phyloP scores from a whole-genome alignment of 2,329 filamentous ascomycete genomes.

The Hypomyces perniciosus region DNA sequence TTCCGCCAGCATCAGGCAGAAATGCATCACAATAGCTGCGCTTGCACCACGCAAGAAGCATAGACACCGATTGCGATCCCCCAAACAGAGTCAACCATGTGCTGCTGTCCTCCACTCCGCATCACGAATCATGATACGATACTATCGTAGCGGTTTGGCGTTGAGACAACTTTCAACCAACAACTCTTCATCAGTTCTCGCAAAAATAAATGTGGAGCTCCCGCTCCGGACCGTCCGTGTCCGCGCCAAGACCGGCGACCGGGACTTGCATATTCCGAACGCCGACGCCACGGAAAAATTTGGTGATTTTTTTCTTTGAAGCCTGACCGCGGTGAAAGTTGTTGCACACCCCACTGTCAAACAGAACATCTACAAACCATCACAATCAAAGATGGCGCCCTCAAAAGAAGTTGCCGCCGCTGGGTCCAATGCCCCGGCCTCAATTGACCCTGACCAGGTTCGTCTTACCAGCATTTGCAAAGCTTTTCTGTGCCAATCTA shows the following conservation, averaged over 20 bases:
- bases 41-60: too few species aligned
- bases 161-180: too few species aligned
- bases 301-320: slow-evolving; percentile 22
- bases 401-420: slow-evolving; percentile 34
- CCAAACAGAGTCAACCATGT: too few species aligned
- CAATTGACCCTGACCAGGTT: slow-evolving; percentile 39
- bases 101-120: too few species aligned
- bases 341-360: slow-evolving; percentile 22
- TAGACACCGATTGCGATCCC: too few species aligned
- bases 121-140: too few species aligned
- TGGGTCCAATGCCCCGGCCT: slow-evolving; percentile 25
- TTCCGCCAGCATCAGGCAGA: slow-evolving; percentile 1
- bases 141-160: too few species aligned
- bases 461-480: slow-evolving; percentile 6
- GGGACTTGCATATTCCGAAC: slow-evolving; percentile 32
- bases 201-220: slow-evolving; percentile 14
- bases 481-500: neutral
- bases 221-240: slow-evolving; percentile 14
- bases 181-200: too few species aligned
- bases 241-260: slow-evolving; percentile 16
- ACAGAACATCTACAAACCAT: slow-evolving; percentile 15
- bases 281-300: slow-evolving; percentile 23
- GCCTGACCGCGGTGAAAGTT: slow-evolving; percentile 4
- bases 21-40: neutral
- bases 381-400: slow-evolving; percentile 32